Percentiles rank a stretch among this genome's conserved stretches.
phyloP scores from a whole-genome alignment of 495 filamentous ascomycete genomes.

The Penicillium subrubescens region DNA sequence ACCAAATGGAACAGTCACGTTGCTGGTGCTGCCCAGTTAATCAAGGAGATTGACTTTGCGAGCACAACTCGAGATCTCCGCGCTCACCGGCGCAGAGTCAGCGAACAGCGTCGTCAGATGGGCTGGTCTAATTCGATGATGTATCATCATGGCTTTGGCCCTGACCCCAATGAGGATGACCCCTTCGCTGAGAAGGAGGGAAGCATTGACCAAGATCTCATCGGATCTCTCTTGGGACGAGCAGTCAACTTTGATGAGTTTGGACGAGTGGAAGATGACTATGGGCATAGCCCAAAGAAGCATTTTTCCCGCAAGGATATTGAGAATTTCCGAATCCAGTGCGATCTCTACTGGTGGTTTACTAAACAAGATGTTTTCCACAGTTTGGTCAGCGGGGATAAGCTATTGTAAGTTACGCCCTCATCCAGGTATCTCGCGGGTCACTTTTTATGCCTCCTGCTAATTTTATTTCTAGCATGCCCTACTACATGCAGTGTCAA shows the following conservation, averaged over 20 bases:
- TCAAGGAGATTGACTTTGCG: conserved; percentile 79
- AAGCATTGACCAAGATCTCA: conserved; percentile 42
- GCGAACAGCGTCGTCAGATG: conserved; percentile 26
- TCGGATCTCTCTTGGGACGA: conserved; percentile 49
- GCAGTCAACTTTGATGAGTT: conserved; percentile 49
- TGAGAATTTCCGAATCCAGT: conserved; percentile 75
- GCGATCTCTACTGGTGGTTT: conserved; percentile 97
- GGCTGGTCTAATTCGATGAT: conserved; percentile 19
- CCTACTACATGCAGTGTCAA: conserved; percentile 77
- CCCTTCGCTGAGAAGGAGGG: conserved; percentile 48
- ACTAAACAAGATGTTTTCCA: conserved; percentile 91
- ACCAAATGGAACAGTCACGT: conserved; percentile 94
- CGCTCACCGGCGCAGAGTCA: conserved; percentile 43
- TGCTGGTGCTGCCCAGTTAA: conserved; percentile 76
- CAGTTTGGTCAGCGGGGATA: conserved; percentile 83
- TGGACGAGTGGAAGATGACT: conserved; percentile 40
- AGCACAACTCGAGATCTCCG: conserved; percentile 72
- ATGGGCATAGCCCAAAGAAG: conserved; percentile 21
- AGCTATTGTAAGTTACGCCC: conserved; percentile 68
- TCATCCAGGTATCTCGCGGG: background rate
- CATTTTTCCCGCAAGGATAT: conserved; percentile 70
- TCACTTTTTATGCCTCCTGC: background rate
- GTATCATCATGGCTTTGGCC: conserved; percentile 22
- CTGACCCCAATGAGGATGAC: conserved; percentile 36
- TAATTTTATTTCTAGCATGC: conserved; percentile 57